These are phyloP conservation scores for Sequoia sempervirens DNA, from an alignment of 75 land plant genomes.

Conservation along the genomic window DNA sequence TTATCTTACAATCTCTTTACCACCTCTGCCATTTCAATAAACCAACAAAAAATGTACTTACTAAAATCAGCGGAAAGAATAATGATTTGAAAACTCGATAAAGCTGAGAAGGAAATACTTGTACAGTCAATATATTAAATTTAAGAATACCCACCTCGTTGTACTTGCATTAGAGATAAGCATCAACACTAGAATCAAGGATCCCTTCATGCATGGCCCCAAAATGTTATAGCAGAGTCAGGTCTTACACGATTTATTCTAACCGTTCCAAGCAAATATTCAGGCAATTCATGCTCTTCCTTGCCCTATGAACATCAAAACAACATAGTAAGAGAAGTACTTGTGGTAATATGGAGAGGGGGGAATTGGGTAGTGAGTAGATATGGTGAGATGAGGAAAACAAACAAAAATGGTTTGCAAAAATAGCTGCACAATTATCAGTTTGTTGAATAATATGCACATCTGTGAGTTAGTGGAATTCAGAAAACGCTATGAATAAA, in stretches of 20 bases:
- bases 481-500: too few species aligned
- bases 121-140: background rate
- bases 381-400: background rate
- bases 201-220: slow-evolving; percentile 4
- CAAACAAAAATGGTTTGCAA: background rate
- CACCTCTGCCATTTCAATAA: background rate
- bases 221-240: slow-evolving; percentile 59
- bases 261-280: slow-evolving; percentile 84
- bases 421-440: background rate
- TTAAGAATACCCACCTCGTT: background rate
- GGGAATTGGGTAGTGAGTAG: background rate
- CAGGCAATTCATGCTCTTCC: slow-evolving; percentile 76
- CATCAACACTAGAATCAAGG: background rate
- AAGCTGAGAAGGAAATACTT: background rate
- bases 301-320: slow-evolving; percentile 57
- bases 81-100: background rate
- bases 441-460: background rate
- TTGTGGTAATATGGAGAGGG: background rate
- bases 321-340: background rate
- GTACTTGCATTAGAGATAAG: background rate
- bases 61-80: background rate
- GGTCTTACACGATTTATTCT: slow-evolving; percentile 59
- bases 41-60: background rate
- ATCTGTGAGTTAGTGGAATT: background rate
- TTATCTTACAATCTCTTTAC: background rate